Base-by-base conservation (phyloP, 495 filamentous ascomycete species). In the Letharia lupina region DNA sequence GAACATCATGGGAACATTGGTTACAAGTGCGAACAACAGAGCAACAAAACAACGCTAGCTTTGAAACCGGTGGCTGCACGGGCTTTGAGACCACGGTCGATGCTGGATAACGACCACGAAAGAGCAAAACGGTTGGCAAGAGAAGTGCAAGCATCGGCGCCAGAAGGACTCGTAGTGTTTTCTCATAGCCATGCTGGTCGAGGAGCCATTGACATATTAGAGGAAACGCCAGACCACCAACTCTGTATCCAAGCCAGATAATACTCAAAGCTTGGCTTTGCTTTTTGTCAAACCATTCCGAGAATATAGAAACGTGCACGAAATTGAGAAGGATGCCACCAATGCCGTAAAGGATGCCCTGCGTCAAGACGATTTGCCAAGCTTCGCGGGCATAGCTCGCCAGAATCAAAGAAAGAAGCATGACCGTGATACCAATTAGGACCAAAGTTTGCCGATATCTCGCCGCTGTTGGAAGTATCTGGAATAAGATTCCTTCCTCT, bases 1-100 rank as follows among this genome's bases (percentile, higher is more conserved):
- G 37, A 69, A 69, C 65, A 69, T 69, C 48, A 59, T 68, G n/a
- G 68, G 68, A 9, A 69, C 68, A 28, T 69, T 68, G 41, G 61
- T 64, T 23, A 64, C 68, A 41, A 69, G 35, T 12, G 37, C 50
- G 35, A 68, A 69, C 35, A 67, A 64, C 4, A 61, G 8, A 45
- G 60, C 45, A 8, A 60, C 66, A 18, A 68, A 69, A 35, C 13
- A 60, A 52, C 20, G 60, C 56, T 13, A 67, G 33, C 31, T 68
- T 68, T 31, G 68, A 69, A 13, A 69, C 42, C 40, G 48, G 33
- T 56, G 68, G 68, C 33, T 66, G 42, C 9, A 45, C 31, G 16
- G 67, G 57, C 28, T 62, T 66, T 10, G 58, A 61, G 40, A 47
- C 23, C 28, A 69, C 64, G 13, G 41, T 62, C 15, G 67, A 65